phyloP scores from a whole-genome alignment of 768 basidiomycete genomes.

The Rhodotorula taiwanensis region DNA sequence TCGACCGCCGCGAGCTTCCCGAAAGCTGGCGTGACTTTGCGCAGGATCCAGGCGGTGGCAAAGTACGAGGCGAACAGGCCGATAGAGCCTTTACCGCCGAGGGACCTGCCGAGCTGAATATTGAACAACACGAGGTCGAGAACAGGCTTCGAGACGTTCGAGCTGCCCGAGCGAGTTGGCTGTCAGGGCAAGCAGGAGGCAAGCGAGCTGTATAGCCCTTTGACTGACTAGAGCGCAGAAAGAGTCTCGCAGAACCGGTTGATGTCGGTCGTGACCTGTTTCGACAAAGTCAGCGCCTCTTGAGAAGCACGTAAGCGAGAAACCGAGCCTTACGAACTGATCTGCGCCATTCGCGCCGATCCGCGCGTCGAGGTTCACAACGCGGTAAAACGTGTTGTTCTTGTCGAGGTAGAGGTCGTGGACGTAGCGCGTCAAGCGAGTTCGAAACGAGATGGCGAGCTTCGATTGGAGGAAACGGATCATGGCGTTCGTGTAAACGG shows the following conservation, averaged over 20 bases:
- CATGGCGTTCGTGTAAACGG: constrained; percentile 94
- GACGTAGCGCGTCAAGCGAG: constrained; percentile 78
- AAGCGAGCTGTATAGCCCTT: not conserved
- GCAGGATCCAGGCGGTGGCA: constrained; percentile 71
- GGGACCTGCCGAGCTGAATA: constrained; percentile 74
- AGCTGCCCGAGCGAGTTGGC: constrained; percentile 50
- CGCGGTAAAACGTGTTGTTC: constrained; percentile 46
- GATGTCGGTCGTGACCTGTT: constrained; percentile 70
- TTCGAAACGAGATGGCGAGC: constrained; percentile 72
- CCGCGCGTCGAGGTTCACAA: constrained; percentile 39
- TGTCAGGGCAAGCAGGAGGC: not conserved
- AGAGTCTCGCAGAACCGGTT: constrained; percentile 80
- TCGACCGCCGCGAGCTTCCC: constrained; percentile 81
- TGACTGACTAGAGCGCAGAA: constrained; percentile 78
- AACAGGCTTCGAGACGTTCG: constrained; percentile 85
- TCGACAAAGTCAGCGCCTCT: too few relatives aligned
- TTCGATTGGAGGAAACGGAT: constrained; percentile 79
- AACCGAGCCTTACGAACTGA: constrained; percentile 41
- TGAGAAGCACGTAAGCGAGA: not conserved
- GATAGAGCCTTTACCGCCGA: constrained; percentile 75
- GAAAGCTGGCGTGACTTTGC: constrained; percentile 76
- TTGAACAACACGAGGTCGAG: constrained; percentile 89
- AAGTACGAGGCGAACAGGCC: constrained; percentile 79
- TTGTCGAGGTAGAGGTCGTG: constrained; percentile 83
- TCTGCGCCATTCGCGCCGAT: constrained; percentile 32